Evolutionary conservation across 352 stramenopile genomes (phyloP), one percentile per base, ranked within the genome.

Genomic region (Globisporangium splendens): DNA sequence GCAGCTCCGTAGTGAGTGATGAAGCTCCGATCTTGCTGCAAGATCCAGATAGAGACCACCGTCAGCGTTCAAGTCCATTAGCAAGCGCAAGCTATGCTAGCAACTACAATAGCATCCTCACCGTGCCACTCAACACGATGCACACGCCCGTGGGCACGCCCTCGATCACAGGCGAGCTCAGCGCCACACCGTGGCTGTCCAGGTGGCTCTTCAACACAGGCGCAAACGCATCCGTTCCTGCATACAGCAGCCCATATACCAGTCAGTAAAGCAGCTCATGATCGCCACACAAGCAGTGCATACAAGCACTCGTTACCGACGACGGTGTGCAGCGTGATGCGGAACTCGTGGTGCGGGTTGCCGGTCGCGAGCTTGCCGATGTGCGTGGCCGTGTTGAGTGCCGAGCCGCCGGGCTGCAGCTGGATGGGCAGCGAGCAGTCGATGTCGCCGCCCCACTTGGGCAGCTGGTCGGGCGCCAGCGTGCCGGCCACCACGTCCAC

Each of bases 381-480:
- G 52, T 93, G 82, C 47, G 83, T 92, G 7, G 83, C 83, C 20
- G 86, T 95, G 71, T 95, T 95, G 59, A 91, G 72, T 43, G 83
- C 83, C 51, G 83, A 93, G 58, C 86, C 86, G 20, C 86, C 83
- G 0, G 86, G 82, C 61, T 92, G 85, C 59, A 93, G 67, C 61
- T 89, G 59, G 48, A 93, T 93, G 10, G 79, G 73, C 13, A 60
- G 73, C 43, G 63, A 72, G 66, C 79, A 86, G 59, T 91, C 83
- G 20, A 87, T 73, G 61, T 93, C 86, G 12, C 79, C 72, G 21
- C 86, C 86, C 86, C 83, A 95, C 44, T 78, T 82, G 43, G 86
- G 86, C 44, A 95, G 62, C 69, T 87, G 75, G 11, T 83, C 71
- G 0, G 69, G 77, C 24, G 69, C 66, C 43, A 90, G 62, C 35